Evolutionary conservation across 371 early-diverging fungal species (phyloP).

Genomic region (Circinella minor): DNA sequence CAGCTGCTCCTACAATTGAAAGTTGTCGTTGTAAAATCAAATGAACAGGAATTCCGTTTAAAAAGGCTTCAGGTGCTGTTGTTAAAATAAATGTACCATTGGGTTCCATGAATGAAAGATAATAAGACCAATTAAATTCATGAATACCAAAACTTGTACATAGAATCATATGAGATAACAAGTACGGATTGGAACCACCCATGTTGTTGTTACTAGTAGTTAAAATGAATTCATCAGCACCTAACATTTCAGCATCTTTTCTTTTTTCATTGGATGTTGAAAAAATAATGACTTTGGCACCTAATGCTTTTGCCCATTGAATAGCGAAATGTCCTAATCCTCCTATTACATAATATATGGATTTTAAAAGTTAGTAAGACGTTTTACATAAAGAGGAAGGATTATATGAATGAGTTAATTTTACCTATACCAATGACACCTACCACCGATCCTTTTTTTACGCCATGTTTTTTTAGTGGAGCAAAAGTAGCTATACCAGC

Average conservation of each 20-base stretch:
- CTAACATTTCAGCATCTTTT: slow-evolving; percentile 35
- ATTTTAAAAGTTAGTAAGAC: no score
- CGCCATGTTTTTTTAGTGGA: slow-evolving; percentile 54
- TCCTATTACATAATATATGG: background rate
- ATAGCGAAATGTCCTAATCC: slow-evolving; percentile 15
- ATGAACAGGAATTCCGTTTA: no score
- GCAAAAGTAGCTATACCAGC: slow-evolving; percentile 62
- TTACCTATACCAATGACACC: slow-evolving; percentile 67
- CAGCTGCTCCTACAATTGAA: no score
- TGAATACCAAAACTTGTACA: slow-evolving; percentile 45
- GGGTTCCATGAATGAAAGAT: slow-evolving; percentile 41
- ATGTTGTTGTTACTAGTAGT: slow-evolving; percentile 14
- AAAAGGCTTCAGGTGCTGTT: no score
- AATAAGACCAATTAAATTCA: slow-evolving; percentile 42
- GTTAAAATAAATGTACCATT: no score
- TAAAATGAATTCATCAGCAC: slow-evolving; percentile 35
- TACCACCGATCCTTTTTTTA: slow-evolving; percentile 56
- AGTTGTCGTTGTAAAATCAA: no score
- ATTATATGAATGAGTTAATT: no score
- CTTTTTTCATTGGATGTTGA: slow-evolving; percentile 35
- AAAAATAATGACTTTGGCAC: slow-evolving; percentile 65
- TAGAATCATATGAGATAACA: slow-evolving; percentile 22
- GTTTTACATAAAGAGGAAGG: no score
- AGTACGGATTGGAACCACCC: background rate
- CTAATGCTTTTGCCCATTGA: slow-evolving; percentile 64